Percentiles rank a stretch among this genome's conserved stretches.
These are phyloP conservation scores for Cicer arietinum DNA, from an alignment of 306 rosid genomes.

Conservation along the genomic window DNA sequence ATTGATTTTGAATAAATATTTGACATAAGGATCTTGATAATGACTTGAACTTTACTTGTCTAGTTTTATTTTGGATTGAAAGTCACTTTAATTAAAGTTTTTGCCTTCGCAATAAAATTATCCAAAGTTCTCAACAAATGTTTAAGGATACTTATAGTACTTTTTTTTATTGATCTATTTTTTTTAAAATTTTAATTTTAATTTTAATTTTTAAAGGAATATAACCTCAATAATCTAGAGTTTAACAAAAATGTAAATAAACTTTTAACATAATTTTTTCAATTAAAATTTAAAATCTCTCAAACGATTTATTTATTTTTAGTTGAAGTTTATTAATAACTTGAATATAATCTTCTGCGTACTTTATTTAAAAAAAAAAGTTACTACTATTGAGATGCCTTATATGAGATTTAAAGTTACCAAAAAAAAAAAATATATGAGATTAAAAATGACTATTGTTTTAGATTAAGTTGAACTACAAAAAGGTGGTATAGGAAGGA, in stretches of 20 bases:
- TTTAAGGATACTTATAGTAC: no score
- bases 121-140: no score
- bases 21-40: neutral
- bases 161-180: no score
- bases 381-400: neutral
- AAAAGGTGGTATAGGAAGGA: neutral
- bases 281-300: no score
- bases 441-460: neutral
- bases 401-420: neutral
- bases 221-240: no score
- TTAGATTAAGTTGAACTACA: neutral
- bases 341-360: no score
- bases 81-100: slow-evolving; percentile 3
- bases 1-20: neutral
- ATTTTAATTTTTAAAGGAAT: no score
- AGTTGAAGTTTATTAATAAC: no score
- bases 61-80: neutral
- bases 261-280: no score
- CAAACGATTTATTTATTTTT: no score
- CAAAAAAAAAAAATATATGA: neutral
- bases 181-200: no score
- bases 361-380: neutral
- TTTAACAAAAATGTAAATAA: no score
- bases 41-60: neutral
- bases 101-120: neutral